Evolutionary conservation across 768 basidiomycete species (phyloP), one percentile per base, ranked within the genome.

Genomic region (Collybia sp.): DNA sequence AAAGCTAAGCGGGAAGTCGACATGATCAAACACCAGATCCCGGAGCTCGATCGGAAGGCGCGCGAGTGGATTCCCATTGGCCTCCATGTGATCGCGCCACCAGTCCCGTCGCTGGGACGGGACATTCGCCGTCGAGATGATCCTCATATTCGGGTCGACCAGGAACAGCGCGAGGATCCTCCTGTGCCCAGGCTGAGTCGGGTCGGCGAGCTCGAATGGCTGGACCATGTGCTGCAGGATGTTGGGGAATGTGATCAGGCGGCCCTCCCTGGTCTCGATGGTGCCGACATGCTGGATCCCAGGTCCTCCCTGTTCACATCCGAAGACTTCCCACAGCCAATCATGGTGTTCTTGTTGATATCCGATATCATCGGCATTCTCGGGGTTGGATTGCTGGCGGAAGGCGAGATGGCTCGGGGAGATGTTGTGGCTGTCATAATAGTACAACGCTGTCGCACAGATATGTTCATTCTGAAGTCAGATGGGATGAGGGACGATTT

Each of bases 141-240:
- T 52, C 12, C 41, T 51, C 30, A 58, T 45, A 37, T 56, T 52
- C 2, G 60, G 59, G 44, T 70, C 63, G 45, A 68, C 58, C 35
- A 70, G 64, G 54, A 64, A 68, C n/a, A 70, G 52, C 3, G 60
- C 61, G 17, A 70, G 46, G 20, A 71, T 65, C 51, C 65, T 71
- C 32, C 62, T 58, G 37, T 65, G 58, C n/a, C 68, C 70, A 5
- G 66, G 63, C 44, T 60, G 61, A 5, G 60, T 56, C 1, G 49
- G 49, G 50, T 71, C 65, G 2, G 41, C 45, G 12, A 69, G 63
- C 18, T 50, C 39, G 49, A 67, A 70, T 13, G 62, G 58, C 32
- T 44, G 43, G 10, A 66, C 60, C 18, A 51, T 47, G 52, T 68
- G 64, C 45, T 68, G 66, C 36, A 60, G 62, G 36, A 63, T 47